A percentile compares a stretch with the other conserved stretches of the same genome.
phyloP scores from a whole-genome alignment of 768 basidiomycete species.

The Candolleomyces eurysporus region DNA sequence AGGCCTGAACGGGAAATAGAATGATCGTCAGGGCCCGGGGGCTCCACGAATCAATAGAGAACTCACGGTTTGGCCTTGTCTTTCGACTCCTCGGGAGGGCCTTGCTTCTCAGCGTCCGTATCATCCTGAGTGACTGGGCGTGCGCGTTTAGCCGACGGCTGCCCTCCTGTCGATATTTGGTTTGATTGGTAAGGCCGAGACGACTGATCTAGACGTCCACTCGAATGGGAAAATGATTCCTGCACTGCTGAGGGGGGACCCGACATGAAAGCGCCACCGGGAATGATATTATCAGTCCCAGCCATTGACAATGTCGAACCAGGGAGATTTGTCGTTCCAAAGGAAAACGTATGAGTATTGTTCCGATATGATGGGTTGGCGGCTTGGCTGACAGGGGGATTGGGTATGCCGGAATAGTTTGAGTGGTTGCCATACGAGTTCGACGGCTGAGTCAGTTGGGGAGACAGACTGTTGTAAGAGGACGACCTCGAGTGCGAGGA shows the following conservation, averaged over 20 bases:
- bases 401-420: constrained; percentile 11
- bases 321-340: constrained; percentile 8
- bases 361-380: constrained; percentile 6
- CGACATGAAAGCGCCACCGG: constrained; percentile 10
- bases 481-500: constrained; percentile 4
- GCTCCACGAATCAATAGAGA: constrained; percentile 9
- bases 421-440: constrained; percentile 10
- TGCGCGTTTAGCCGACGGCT: constrained; percentile 35
- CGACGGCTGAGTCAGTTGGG: neutral
- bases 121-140: constrained; percentile 26
- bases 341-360: constrained; percentile 8
- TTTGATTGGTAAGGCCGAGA: neutral
- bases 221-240: constrained; percentile 21
- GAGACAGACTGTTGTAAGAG: constrained; percentile 17
- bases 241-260: constrained; percentile 27
- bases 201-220: constrained; percentile 9
- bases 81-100: constrained; percentile 31
- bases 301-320: neutral
- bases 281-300: constrained; percentile 13
- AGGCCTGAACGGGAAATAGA: constrained; percentile 22
- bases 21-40: constrained; percentile 4
- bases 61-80: constrained; percentile 47
- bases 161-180: constrained; percentile 19
- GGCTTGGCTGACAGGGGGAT: constrained; percentile 10
- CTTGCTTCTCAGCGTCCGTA: constrained; percentile 31